These are phyloP conservation scores for thale cress (Arabidopsis thaliana) DNA, from an alignment of 345 rosid genomes.

Conservation along the genomic window TAIR10.1 NC_003076.8:4396001-4396500, in stretches of 20 bases:
- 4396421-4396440: conserved; percentile 87
- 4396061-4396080: conserved; percentile 44
- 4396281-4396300: conserved; percentile 76
- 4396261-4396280: conserved; percentile 69
- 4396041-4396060: conserved; percentile 52
- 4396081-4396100: conserved; percentile 52
- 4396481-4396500: conserved; percentile 93
- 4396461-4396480: conserved; percentile 80
- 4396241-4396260: conserved; percentile 66
- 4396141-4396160: conserved; percentile 64
- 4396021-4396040: conserved; percentile 51
- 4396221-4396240: conserved; percentile 19
- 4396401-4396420: conserved; percentile 96
- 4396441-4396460: conserved; percentile 92
- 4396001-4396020: conserved; percentile 72
- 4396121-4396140: conserved; percentile 80
- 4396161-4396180: conserved; percentile 87
- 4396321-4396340: conserved; percentile 85
- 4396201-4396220: background rate
- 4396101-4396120: conserved; percentile 94
- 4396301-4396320: conserved; percentile 96
- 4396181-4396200: conserved; percentile 6
- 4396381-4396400: conserved; percentile 77
- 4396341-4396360: conserved; percentile 83
- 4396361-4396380: conserved; percentile 71